Evolutionary conservation across 371 early-diverging fungal species (phyloP).

Genomic region (Neoconidiobolus thromboides): DNA sequence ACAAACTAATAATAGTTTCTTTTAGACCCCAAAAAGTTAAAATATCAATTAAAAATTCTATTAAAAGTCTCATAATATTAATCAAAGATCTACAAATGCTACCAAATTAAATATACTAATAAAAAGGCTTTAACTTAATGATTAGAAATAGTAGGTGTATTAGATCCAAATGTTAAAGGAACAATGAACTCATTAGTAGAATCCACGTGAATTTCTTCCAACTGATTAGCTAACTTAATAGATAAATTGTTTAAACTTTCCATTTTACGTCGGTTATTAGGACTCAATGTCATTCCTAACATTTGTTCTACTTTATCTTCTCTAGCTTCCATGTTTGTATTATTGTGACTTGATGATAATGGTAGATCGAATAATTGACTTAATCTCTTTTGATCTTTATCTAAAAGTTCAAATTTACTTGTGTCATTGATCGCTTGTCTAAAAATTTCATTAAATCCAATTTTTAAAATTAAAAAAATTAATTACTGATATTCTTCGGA

Average conservation of each 20-base stretch:
- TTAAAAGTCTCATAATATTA: no score
- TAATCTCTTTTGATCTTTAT: not conserved
- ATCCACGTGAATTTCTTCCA: not conserved
- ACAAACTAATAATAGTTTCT: no score
- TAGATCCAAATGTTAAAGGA: not conserved
- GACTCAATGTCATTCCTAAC: not conserved
- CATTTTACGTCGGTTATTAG: not conserved
- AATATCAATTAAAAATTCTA: no score
- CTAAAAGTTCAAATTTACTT: not conserved
- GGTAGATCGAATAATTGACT: not conserved
- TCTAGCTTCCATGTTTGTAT: not conserved
- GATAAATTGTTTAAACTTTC: not conserved
- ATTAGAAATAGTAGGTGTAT: not conserved
- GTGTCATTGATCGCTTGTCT: not conserved
- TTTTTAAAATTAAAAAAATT: not conserved
- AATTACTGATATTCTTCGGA: conserved; percentile 1
- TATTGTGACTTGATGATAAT: not conserved
- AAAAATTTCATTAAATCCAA: not conserved
- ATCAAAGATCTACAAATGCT: no score
- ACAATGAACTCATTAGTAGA: not conserved
- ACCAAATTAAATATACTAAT: no score
- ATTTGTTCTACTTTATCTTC: not conserved
- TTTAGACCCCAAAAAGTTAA: no score
- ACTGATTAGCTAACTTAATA: not conserved
- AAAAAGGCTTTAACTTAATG: not conserved